A percentile compares a stretch with the other conserved stretches of the same genome.
Evolutionary conservation across 2,329 filamentous ascomycete genomes (phyloP).

Genomic region (Colletotrichum sublineola): DNA sequence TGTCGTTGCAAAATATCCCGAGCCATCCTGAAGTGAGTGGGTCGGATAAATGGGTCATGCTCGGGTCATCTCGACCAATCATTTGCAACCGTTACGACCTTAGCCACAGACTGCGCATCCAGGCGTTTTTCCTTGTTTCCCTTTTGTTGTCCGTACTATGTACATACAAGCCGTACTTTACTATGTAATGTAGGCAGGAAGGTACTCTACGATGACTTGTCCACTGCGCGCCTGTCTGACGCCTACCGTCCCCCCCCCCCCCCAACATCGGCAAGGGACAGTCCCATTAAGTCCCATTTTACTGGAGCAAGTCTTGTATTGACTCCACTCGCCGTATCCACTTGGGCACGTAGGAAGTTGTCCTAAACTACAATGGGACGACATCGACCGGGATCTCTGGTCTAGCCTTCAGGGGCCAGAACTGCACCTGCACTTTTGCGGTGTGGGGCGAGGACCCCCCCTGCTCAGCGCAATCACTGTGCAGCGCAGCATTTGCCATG

Average conservation of each 20-base stretch:
- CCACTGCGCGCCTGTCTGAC: not conserved
- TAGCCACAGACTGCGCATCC: constrained; percentile 22
- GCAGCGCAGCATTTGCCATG: constrained; percentile 10
- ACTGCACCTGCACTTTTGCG: constrained; percentile 13
- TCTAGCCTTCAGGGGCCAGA: constrained; percentile 7
- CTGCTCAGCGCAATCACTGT: not conserved
- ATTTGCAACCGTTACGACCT: not conserved
- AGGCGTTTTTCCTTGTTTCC: constrained; percentile 9
- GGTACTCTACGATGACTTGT: not conserved
- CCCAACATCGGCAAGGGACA: constrained; percentile 4
- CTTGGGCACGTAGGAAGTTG: constrained; percentile 29
- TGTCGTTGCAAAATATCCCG: not conserved
- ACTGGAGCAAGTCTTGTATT: not conserved
- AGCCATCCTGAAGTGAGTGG: constrained; percentile 14
- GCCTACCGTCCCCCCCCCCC: constrained; percentile 3
- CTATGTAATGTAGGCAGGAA: too few relatives aligned
- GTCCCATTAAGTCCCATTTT: constrained; percentile 2
- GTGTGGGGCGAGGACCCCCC: not conserved
- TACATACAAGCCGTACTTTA: too few relatives aligned
- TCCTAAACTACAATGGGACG: constrained; percentile 21
- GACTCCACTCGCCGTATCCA: constrained; percentile 1
- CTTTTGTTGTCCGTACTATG: not conserved
- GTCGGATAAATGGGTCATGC: too few relatives aligned
- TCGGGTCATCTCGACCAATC: constrained; percentile 13
- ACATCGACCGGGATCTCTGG: not conserved